Evolutionary conservation across 1,139 yeast genomes (phyloP), one percentile per base, ranked within the genome.

Genomic region (Debaryomyces subglobosus): DNA sequence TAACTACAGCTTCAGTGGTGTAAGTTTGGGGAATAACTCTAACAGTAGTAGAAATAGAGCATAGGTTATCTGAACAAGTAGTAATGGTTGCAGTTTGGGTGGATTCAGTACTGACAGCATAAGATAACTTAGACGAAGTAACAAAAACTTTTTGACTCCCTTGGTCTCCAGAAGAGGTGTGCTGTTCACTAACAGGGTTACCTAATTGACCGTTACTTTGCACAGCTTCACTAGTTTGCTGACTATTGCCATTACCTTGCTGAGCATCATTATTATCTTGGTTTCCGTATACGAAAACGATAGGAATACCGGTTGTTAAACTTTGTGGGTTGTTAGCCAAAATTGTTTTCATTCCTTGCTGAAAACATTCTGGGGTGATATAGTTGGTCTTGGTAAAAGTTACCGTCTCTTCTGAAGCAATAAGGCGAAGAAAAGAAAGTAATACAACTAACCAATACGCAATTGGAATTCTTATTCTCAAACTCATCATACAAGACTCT

Each of bases 371-470:
- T 13, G 71, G 71, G 23, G 68, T 61, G 27, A 70, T 57, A 49
- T 65, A 65, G 47, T 67, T 67, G 4, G 76, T 69, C 20, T 63
- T 57, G 2, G 75, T 71, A 45, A 65, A 56, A 3, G 72, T 65
- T 37, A 57, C 53, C 12, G 57, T 56, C 37, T 56, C 57, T 23
- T 60, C 63, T 13, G 59, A 38, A 6, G 37, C 36, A 30, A 30
- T 30, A 15, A 30, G 29, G 12, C 32, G 43, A 12, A 30, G 5
- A 40, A 40, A n/a, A 1, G 43, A 18, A 40, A 32, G n/a, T 7
- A 40, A 18, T 21, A 30, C n/a, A 12, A 29, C 21, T n/a, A 40
- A 24, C 36, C 32, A 29, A 15, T 18, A 18, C 21, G 43, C 43
- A 18, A 29, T 30, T 15, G 43, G 43, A 13, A 13, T 30, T 12